These are phyloP conservation scores for Paramecium caudatum DNA, from an alignment of 73 alveolate genomes.

Conservation along the genomic window DNA sequence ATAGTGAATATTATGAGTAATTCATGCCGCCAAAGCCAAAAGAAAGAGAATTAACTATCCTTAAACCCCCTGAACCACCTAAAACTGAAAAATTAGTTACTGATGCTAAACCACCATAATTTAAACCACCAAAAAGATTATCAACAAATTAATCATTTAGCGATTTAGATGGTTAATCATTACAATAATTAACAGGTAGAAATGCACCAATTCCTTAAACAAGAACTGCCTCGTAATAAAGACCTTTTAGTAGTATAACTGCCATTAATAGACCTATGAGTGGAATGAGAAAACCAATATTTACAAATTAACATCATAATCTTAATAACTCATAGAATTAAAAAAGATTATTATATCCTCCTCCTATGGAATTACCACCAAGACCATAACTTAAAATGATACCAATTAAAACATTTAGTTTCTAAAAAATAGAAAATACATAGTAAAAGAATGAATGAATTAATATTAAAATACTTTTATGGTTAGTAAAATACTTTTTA, in stretches of 20 bases:
- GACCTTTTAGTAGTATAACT: conserved; percentile 59
- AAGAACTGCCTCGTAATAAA: background rate
- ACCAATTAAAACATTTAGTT: conserved; percentile 37
- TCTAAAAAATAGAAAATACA: conserved; percentile 33
- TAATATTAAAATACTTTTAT: no score
- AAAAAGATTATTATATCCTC: conserved; percentile 34
- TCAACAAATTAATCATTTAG: conserved; percentile 22
- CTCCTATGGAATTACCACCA: conserved; percentile 43
- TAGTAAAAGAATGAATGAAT: conserved; percentile 52
- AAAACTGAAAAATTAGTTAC: background rate
- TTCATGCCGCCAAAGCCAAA: conserved; percentile 63
- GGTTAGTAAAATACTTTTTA: no score
- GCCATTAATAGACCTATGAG: conserved; percentile 38
- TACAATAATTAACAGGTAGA: conserved; percentile 31
- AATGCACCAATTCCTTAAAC: background rate
- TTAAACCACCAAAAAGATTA: conserved; percentile 21
- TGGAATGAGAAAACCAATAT: background rate
- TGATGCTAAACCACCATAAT: conserved; percentile 14
- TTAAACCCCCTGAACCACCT: background rate
- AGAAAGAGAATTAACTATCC: conserved; percentile 13
- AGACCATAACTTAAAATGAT: conserved; percentile 18
- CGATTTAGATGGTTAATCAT: conserved; percentile 23
- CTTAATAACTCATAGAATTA: conserved; percentile 11
- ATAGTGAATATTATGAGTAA: conserved; percentile 32
- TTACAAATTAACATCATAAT: background rate